phyloP scores from a whole-genome alignment of 2,329 filamentous ascomycete genomes.

The Fragosphaeria purpurea region DNA sequence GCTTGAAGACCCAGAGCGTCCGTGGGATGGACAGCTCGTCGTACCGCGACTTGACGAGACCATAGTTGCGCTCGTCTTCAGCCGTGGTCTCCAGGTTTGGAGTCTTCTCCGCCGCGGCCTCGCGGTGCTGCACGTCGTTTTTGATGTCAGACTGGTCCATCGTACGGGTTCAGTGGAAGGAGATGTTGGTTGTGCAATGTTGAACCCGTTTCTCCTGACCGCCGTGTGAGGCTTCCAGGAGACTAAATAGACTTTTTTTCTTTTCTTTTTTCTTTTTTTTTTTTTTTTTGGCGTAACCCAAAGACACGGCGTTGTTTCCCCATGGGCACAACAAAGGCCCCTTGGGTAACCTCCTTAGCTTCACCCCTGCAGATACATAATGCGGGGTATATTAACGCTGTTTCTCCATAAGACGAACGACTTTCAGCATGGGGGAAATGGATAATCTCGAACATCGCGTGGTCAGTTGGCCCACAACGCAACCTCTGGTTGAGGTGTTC shows the following conservation, averaged over 20 bases:
- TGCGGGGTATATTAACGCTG: too few relatives aligned
- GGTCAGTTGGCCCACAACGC: too few relatives aligned
- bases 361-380: too few relatives aligned
- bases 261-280: too few relatives aligned
- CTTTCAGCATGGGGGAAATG: too few relatives aligned
- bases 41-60: slow-evolving; percentile 6
- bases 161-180: not conserved
- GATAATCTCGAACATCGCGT: too few relatives aligned
- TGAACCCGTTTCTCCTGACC: not conserved
- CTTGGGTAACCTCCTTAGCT: too few relatives aligned
- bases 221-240: not conserved
- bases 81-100: not conserved
- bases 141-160: not conserved
- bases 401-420: too few relatives aligned
- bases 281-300: not conserved
- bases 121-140: not conserved
- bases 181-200: not conserved
- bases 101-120: not conserved
- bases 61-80: slow-evolving; percentile 2
- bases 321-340: not conserved
- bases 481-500: too few relatives aligned
- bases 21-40: slow-evolving; percentile 4
- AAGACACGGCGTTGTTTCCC: not conserved
- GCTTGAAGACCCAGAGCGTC: slow-evolving; percentile 7
- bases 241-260: not conserved